phyloP scores from a whole-genome alignment of 495 filamentous ascomycete genomes.

The Glutinoglossum americanum region DNA sequence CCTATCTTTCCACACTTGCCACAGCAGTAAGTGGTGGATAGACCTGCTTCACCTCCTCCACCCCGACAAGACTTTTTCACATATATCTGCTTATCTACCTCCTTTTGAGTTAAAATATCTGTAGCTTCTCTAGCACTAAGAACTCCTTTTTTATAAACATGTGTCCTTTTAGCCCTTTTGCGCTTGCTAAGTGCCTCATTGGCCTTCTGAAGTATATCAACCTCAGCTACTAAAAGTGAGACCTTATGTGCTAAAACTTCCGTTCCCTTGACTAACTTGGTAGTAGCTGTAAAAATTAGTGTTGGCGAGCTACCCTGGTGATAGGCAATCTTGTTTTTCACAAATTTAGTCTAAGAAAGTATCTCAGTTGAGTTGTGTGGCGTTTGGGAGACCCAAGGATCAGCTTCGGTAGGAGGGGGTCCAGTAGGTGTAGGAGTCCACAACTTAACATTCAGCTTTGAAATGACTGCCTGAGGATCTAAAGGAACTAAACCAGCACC shows the following conservation, averaged over 20 bases:
- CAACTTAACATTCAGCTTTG: no score
- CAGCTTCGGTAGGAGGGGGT: no score
- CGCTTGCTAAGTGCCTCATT: no score
- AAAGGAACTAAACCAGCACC: no score
- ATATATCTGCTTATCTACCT: no score
- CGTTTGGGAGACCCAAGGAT: constrained; percentile 10
- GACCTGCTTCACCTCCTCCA: neutral
- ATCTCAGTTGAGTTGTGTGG: constrained; percentile 8
- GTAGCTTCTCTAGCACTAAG: constrained; percentile 8
- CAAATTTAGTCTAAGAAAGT: no score
- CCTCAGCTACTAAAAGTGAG: constrained; percentile 4
- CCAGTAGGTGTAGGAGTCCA: no score
- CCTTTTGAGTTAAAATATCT: no score
- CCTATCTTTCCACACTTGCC: neutral
- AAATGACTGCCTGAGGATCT: neutral
- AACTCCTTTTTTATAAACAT: constrained; percentile 2
- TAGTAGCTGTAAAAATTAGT: constrained; percentile 6
- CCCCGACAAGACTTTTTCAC: no score
- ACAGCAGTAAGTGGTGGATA: neutral
- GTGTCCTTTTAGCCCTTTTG: no score
- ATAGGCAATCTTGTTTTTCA: no score
- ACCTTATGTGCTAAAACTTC: constrained; percentile 4
- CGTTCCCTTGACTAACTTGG: constrained; percentile 8
- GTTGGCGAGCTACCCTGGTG: no score
- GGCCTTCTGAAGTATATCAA: neutral